Evolutionary conservation across 352 stramenopile genomes (phyloP).

Genomic region (Phytophthora citricola): DNA sequence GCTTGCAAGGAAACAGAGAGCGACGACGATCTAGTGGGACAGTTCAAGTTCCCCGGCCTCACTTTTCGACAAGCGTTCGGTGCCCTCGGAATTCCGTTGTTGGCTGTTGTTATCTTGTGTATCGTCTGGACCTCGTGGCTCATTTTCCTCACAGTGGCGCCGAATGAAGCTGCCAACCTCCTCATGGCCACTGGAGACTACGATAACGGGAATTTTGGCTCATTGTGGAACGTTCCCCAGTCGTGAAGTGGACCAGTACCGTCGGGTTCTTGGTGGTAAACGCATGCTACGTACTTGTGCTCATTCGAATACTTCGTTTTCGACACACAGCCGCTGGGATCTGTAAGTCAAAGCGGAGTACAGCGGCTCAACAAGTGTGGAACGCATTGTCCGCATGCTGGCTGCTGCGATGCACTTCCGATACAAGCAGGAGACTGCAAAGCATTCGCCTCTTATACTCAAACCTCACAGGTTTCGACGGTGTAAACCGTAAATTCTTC

Average conservation of each 20-base stretch:
- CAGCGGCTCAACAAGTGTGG: background rate
- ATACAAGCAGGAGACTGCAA: background rate
- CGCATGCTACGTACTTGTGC: constrained; percentile 6
- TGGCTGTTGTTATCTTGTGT: constrained; percentile 22
- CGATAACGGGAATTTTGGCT: constrained; percentile 46
- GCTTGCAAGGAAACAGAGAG: background rate
- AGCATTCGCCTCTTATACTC: constrained; percentile 7
- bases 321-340: constrained; percentile 1
- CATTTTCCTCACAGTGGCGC: constrained; percentile 32
- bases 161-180: constrained; percentile 39
- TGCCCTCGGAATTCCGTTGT: constrained; percentile 18
- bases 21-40: constrained; percentile 1
- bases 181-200: constrained; percentile 47
- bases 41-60: background rate
- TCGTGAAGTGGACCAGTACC: constrained; percentile 15
- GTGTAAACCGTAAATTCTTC: constrained; percentile 32
- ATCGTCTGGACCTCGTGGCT: constrained; percentile 41
- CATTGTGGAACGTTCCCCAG: constrained; percentile 17
- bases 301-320: constrained; percentile 2
- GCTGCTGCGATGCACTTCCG: background rate
- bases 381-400: constrained; percentile 2
- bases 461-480: constrained; percentile 31
- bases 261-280: constrained; percentile 18
- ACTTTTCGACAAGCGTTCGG: constrained; percentile 34
- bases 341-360: background rate